These are phyloP conservation scores for Tricholoma saponaceum DNA, from an alignment of 768 basidiomycete genomes.

Conservation along the genomic window DNA sequence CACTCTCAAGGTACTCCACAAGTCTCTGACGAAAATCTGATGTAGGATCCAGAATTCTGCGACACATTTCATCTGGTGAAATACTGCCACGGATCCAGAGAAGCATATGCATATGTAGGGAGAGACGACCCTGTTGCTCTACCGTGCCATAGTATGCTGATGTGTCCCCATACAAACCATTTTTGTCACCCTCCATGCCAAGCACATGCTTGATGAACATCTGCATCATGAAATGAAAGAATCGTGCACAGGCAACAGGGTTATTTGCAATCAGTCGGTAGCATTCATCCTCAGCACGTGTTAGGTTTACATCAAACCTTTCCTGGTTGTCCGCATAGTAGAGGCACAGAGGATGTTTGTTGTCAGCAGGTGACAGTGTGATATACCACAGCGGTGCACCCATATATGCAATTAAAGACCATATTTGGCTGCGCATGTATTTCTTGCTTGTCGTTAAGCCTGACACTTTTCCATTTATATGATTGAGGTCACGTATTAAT, in stretches of 20 bases:
- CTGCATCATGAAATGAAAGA: too few relatives aligned
- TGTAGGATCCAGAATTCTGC: slow-evolving; percentile 3
- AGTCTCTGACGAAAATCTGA: slow-evolving; percentile 3
- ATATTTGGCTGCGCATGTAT: slow-evolving; percentile 24
- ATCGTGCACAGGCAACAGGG: too few relatives aligned
- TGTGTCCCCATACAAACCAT: slow-evolving; percentile 24
- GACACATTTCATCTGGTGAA: slow-evolving; percentile 6
- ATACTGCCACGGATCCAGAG: slow-evolving; percentile 19
- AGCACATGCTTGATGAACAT: slow-evolving; percentile 4
- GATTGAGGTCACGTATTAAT: too few relatives aligned
- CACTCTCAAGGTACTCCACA: slow-evolving; percentile 2
- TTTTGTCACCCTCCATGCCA: slow-evolving; percentile 10
- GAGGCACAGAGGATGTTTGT: slow-evolving; percentile 25
- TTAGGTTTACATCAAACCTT: slow-evolving; percentile 12
- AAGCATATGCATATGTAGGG: slow-evolving; percentile 24
- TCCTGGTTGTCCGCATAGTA: slow-evolving; percentile 24
- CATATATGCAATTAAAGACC: slow-evolving; percentile 19
- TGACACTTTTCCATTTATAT: too few relatives aligned
- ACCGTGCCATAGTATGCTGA: slow-evolving; percentile 27
- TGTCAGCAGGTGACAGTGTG: slow-evolving; percentile 26
- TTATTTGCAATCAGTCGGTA: too few relatives aligned
- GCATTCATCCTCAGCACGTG: too few relatives aligned
- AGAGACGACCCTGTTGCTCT: slow-evolving; percentile 25
- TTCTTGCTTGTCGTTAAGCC: slow-evolving; percentile 21
- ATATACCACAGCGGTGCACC: slow-evolving; percentile 30